These are phyloP conservation scores for Chlorella vulgaris DNA, from an alignment of 139 green algal species.

Conservation along the genomic window DNA sequence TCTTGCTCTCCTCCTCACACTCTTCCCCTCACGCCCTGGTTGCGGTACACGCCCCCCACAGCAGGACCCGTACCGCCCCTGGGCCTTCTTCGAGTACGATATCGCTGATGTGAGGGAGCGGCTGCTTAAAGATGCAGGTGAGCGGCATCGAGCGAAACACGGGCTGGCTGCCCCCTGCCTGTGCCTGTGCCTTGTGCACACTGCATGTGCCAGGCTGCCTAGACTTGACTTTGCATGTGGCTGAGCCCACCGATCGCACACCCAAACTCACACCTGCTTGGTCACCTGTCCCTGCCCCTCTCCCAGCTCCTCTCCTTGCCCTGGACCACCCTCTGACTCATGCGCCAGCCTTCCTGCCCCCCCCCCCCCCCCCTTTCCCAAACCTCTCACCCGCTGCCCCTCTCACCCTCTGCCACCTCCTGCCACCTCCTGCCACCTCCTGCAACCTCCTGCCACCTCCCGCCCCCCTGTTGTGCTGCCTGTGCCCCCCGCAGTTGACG, in stretches of 20 bases:
- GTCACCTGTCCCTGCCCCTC: too few relatives aligned
- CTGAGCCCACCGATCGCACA: not conserved
- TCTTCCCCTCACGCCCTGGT: not conserved
- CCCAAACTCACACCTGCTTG: not conserved
- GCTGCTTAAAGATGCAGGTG: conserved; percentile 45
- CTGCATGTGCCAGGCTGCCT: too few relatives aligned
- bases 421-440: too few relatives aligned
- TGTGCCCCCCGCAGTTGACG: conserved; percentile 64
- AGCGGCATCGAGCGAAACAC: not conserved
- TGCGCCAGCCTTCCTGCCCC: not conserved
- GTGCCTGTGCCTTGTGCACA: too few relatives aligned
- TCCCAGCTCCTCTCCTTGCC: too few relatives aligned
- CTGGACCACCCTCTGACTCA: too few relatives aligned
- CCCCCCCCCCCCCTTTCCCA: too few relatives aligned
- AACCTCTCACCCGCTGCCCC: too few relatives aligned
- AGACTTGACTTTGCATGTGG: not conserved
- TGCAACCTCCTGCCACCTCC: not conserved
- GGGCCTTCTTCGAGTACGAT: conserved; percentile 39
- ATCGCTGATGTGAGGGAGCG: conserved; percentile 43
- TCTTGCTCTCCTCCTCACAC: not conserved
- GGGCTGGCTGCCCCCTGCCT: too few relatives aligned
- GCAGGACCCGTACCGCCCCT: conserved; percentile 26
- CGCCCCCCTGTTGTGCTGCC: not conserved
- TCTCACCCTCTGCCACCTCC: too few relatives aligned
- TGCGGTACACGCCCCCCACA: not conserved